Base-by-base conservation (phyloP, 345 rosid genomes). In the Bruguiera parviflora region DNA sequence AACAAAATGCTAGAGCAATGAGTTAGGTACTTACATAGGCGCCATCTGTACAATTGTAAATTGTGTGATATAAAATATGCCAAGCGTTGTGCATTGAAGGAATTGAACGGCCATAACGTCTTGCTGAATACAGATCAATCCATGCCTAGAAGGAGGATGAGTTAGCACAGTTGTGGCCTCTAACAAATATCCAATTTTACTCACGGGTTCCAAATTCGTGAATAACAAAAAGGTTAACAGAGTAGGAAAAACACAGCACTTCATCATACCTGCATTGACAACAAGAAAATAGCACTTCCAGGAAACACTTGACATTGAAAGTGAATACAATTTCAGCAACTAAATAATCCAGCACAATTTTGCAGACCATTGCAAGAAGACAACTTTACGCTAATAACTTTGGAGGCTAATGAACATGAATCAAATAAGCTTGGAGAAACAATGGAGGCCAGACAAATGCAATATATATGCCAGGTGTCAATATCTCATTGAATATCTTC, bases 31-130 rank as follows among this genome's bases (percentile, higher is more conserved):
- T 86, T 79, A 88, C 92, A 68, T 80, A 77, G 64, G 85, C 86
- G 70, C 84, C 87, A 61, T 86, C 92, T 13, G 90, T 86, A 79
- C 92, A 88, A 67, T 88, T 88, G 73, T 86, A 88, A 70, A 88
- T 63, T 11, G 92, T 84, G 80, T 75, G 88, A 72, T 84, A 79
- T 52, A 88, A 77, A 65, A 84, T 79, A 58, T 69, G 75, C 92
- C 92, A 88, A 22, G 92, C 86, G 11, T 84, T 80, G 67, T 76
- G 78, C 49, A 84, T 69, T 31, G 53, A 65, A 65, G 86, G 73
- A 75, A 77, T 70, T 49, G 82, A 57, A 67, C 37, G 79, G 46
- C 93, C 90, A 76, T 88, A 86, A 25, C 89, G 89, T 76, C 93
- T 84, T 39, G 77, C 66, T 61, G 86, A 63, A 68, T 86, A 86